Evolutionary conservation across 1,284 basidiomycete species (phyloP).

Genomic region (Hemileia vastatrix): DNA sequence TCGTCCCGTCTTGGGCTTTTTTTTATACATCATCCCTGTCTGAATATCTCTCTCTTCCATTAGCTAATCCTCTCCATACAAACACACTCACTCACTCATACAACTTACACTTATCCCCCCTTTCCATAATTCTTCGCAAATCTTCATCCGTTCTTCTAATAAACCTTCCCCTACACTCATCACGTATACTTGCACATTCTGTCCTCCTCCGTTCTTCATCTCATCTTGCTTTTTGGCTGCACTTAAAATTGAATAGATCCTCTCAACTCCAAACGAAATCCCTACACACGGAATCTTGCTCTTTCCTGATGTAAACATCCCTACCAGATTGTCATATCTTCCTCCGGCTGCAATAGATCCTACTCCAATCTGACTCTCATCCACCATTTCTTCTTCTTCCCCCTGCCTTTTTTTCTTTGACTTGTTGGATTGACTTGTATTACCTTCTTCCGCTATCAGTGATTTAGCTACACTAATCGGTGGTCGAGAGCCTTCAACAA

Average conservation of each 20-base stretch:
- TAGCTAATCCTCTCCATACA: background rate
- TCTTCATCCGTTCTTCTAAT: conserved; percentile 70
- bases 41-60: conserved; percentile 41
- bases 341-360: conserved; percentile 97
- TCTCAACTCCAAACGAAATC: conserved; percentile 83
- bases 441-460: conserved; percentile 30
- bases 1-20: conserved; percentile 69
- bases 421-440: conserved; percentile 51
- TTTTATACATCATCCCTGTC: conserved; percentile 89
- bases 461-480: conserved; percentile 49
- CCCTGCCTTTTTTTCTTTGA: conserved; percentile 49
- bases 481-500: conserved; percentile 84
- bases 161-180: conserved; percentile 86
- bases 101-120: conserved; percentile 71
- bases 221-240: conserved; percentile 69
- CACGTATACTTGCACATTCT: conserved; percentile 90
- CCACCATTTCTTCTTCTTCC: conserved; percentile 71
- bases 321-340: conserved; percentile 93
- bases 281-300: conserved; percentile 85
- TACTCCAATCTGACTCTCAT: conserved; percentile 86
- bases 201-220: conserved; percentile 56
- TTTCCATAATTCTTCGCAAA: conserved; percentile 73
- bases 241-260: conserved; percentile 87
- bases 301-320: conserved; percentile 66
- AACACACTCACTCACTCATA: background rate